Percentiles rank a stretch among this genome's conserved stretches.
phyloP scores from a whole-genome alignment of 2,329 filamentous ascomycete genomes.

The Monosporascus sp. region DNA sequence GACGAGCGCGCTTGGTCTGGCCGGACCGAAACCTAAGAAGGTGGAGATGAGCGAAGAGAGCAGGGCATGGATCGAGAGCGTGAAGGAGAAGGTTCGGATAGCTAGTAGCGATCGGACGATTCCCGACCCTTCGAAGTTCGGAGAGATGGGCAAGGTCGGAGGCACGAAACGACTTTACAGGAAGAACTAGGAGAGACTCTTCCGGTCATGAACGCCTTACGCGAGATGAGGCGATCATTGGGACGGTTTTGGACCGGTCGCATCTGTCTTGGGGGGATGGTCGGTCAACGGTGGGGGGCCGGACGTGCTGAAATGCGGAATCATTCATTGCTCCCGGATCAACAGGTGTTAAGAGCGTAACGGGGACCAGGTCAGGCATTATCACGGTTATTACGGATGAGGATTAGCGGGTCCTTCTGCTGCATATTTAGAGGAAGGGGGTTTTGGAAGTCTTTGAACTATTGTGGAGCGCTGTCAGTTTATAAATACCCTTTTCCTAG shows the following conservation, averaged over 20 bases:
- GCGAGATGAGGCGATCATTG: not conserved
- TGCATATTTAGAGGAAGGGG: too few species aligned
- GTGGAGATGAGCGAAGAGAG: slow-evolving; percentile 68
- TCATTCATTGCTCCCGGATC: not conserved
- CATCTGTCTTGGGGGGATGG: not conserved
- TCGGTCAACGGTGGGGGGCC: not conserved
- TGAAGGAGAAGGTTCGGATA: slow-evolving; percentile 72
- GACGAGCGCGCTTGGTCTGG: slow-evolving; percentile 60
- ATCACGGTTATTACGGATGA: too few species aligned
- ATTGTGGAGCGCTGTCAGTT: too few species aligned
- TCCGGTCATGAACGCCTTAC: not conserved
- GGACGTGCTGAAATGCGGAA: not conserved
- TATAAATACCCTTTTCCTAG: too few species aligned
- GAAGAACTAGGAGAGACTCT: slow-evolving; percentile 29
- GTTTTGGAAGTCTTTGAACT: too few species aligned
- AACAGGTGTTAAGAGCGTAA: not conserved
- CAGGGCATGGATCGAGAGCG: slow-evolving; percentile 74
- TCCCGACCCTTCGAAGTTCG: slow-evolving; percentile 43
- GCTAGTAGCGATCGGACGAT: slow-evolving; percentile 55
- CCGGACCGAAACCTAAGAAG: slow-evolving; percentile 61
- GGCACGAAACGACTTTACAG: slow-evolving; percentile 68
- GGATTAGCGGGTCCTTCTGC: too few species aligned
- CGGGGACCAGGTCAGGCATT: too few species aligned
- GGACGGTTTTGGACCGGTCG: not conserved
- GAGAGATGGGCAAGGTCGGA: slow-evolving; percentile 66